Percentiles rank a stretch among this genome's conserved stretches.
These are phyloP conservation scores for Phytopythium helicoides DNA, from an alignment of 352 stramenopile genomes.

Conservation along the genomic window DNA sequence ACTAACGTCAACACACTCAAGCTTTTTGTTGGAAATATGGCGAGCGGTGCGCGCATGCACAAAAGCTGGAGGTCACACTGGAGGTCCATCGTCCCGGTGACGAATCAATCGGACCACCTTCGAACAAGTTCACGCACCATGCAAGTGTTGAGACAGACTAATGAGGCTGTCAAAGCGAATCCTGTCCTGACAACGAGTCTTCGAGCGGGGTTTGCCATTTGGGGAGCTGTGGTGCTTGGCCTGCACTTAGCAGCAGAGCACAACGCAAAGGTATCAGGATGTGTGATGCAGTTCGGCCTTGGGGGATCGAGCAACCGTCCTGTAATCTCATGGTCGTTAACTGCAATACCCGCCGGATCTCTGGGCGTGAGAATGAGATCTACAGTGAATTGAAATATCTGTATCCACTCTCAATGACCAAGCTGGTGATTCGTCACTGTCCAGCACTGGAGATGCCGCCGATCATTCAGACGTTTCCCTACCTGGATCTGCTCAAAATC, in stretches of 20 bases:
- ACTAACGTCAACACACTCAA: slow-evolving; percentile 34
- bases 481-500: slow-evolving; percentile 20
- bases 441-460: slow-evolving; percentile 21
- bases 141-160: not conserved
- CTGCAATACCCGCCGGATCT: slow-evolving; percentile 17
- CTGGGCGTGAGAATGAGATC: slow-evolving; percentile 8
- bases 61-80: not conserved
- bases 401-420: slow-evolving; percentile 16
- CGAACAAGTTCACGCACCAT: not conserved
- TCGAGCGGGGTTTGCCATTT: slow-evolving; percentile 2
- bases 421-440: slow-evolving; percentile 28
- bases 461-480: slow-evolving; percentile 12
- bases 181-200: not conserved
- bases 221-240: not conserved
- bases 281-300: slow-evolving; percentile 36
- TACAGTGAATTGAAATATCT: slow-evolving; percentile 9
- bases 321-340: slow-evolving; percentile 42
- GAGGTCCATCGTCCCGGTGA: slow-evolving; percentile 6
- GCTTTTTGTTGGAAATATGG: slow-evolving; percentile 11
- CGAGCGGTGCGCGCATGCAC: not conserved
- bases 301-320: slow-evolving; percentile 20
- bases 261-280: slow-evolving; percentile 10
- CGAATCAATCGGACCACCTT: slow-evolving; percentile 6
- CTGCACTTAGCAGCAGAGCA: slow-evolving; percentile 1
- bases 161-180: not conserved